Evolutionary conservation across 2,329 filamentous ascomycete genomes (phyloP).

Genomic region (Microsporum ferrugineum): DNA sequence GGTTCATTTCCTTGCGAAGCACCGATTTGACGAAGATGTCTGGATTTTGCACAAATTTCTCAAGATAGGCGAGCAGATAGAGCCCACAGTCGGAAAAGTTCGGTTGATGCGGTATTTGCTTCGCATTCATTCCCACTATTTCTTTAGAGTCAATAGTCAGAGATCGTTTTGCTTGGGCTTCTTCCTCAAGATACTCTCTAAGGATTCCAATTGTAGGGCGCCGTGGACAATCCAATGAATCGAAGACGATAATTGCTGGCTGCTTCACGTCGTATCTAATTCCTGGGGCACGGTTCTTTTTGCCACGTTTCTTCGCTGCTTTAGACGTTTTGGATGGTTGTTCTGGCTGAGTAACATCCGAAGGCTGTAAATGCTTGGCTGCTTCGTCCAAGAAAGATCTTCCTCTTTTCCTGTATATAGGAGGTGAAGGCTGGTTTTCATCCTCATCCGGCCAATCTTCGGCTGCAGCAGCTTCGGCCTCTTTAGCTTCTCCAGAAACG

Average conservation of each 20-base stretch:
- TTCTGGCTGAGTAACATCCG: background rate
- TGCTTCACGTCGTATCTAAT: constrained; percentile 41
- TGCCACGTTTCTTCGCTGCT: constrained; percentile 8
- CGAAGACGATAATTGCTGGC: constrained; percentile 71
- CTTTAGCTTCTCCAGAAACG: constrained; percentile 3
- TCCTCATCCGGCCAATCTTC: constrained; percentile 25
- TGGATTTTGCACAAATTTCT: constrained; percentile 67
- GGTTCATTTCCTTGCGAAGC: constrained; percentile 52
- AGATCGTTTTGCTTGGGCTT: constrained; percentile 54
- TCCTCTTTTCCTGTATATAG: background rate
- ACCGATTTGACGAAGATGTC: constrained; percentile 57
- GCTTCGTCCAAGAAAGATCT: background rate
- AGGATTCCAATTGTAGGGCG: constrained; percentile 54
- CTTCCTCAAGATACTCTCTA: constrained; percentile 64
- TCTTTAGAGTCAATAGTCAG: constrained; percentile 36
- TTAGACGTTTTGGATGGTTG: constrained; percentile 7
- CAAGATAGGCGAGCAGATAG: constrained; percentile 72
- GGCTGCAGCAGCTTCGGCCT: constrained; percentile 8
- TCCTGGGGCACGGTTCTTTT: constrained; percentile 20
- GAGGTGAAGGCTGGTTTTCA: constrained; percentile 15
- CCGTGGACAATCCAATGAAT: constrained; percentile 64
- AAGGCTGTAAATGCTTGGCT: background rate
- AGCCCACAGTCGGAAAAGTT: constrained; percentile 87
- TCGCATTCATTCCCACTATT: constrained; percentile 56
- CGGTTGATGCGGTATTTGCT: constrained; percentile 62